Evolutionary conservation across 2,329 filamentous ascomycete genomes (phyloP), one percentile per base, ranked within the genome.

Genomic region (Xylariaceae sp.): DNA sequence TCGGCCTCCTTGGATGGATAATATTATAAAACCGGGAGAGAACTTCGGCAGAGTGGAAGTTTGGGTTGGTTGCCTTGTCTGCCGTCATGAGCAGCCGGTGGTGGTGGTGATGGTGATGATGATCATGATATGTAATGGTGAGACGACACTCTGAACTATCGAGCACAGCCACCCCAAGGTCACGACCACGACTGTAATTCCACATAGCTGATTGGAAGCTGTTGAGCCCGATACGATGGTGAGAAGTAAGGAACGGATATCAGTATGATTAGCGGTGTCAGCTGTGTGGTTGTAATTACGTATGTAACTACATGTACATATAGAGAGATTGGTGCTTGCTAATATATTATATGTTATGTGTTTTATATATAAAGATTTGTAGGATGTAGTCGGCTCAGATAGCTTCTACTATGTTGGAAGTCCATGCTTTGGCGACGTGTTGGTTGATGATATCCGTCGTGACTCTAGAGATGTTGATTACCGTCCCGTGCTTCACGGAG

Each of bases 81-180:
- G 32, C 32, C 12, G 12, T 10, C 32, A 16, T 37, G 23, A 26
- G 23, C 23, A 9, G 23, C 9, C 9, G 23, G 4, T 26, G 23
- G 23, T 26, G 23, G 23, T 26, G 23, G 23, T 26, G 23, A 9
- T 16, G 9, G 7, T 37, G 14, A 16, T 37, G 3, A 37, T 37
- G 32, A 16, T 16, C 9, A 3, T 14, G 26, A 29, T 37, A 37
- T 12, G 12, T 37, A 7, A 37, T 12, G 12, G 32, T 37, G 32
- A 16, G 32, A 37, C 32, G 32, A 37, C 44, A 54, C 52, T 52
- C 51, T 48, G 43, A 45, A 52, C 46, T 46, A 54, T 57, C 43
- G 55, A 56, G 59, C 59, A 61, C 59, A 59, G 59, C 59, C 59
- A 59, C 59, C 29, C 56, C 26, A 48, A 52, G 44, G 47, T 58